These are phyloP conservation scores for Tuber indicum DNA, from an alignment of 495 filamentous ascomycete species.

Conservation along the genomic window DNA sequence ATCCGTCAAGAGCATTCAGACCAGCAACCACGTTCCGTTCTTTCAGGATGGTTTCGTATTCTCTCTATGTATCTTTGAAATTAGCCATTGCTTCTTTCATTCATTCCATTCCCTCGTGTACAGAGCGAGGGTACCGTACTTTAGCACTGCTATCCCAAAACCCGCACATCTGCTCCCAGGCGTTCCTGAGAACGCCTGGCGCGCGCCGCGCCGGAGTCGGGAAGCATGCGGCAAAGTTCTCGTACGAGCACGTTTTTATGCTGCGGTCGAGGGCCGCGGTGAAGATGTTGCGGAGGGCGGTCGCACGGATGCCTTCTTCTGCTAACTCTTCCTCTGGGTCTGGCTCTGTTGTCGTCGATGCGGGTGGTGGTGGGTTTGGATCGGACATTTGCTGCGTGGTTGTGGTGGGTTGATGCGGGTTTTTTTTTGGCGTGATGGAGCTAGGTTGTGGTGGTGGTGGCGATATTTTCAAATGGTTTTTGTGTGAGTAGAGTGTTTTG, in stretches of 20 bases:
- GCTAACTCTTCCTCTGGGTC: background rate
- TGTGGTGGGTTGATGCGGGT: background rate
- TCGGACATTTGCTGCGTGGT: background rate
- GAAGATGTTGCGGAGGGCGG: conserved; percentile 26
- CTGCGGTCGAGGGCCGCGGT: conserved; percentile 23
- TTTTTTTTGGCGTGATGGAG: background rate
- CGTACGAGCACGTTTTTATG: conserved; percentile 57
- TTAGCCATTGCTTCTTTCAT: conserved; percentile 16
- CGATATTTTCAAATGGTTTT: background rate
- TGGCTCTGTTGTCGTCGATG: background rate
- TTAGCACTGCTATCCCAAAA: conserved; percentile 56
- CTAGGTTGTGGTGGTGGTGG: background rate
- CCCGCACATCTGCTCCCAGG: conserved; percentile 65
- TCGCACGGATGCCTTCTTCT: conserved; percentile 29
- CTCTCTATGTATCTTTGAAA: conserved; percentile 45
- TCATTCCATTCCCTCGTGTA: background rate
- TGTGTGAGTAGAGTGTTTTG: background rate
- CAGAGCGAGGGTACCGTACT: conserved; percentile 25
- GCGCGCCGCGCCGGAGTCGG: conserved; percentile 69
- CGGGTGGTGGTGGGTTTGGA: background rate
- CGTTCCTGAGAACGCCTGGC: conserved; percentile 57
- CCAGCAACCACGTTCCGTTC: conserved; percentile 63
- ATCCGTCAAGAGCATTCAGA: conserved; percentile 74
- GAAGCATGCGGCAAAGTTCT: conserved; percentile 81
- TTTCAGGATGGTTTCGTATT: conserved; percentile 71